Conservation (phyloP, 1,139 yeast genomes). For the Eremothecium gossypii region DNA sequence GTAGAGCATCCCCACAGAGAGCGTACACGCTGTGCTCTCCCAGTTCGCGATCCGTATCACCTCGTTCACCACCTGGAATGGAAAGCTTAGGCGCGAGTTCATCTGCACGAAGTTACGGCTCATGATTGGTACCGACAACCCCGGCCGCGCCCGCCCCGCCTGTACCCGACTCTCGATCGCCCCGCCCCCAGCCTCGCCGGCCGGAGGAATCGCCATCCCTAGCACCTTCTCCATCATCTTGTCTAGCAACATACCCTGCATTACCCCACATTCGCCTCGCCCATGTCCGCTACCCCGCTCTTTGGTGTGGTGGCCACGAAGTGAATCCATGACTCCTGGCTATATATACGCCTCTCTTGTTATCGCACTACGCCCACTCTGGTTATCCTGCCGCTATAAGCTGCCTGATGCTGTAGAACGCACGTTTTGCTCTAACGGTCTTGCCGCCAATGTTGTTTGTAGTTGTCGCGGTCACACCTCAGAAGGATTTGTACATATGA, state of each 20-base stretch:
- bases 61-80: slow-evolving; percentile 52
- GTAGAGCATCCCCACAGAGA: slow-evolving; percentile 45
- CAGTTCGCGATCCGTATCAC: slow-evolving; percentile 49
- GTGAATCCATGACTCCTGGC: slow-evolving; percentile 5
- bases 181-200: slow-evolving; percentile 35
- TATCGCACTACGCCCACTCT: not conserved
- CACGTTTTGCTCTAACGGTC: too few species aligned
- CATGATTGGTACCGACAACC: slow-evolving; percentile 59
- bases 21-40: slow-evolving; percentile 54
- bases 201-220: slow-evolving; percentile 61
- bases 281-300: too few species aligned
- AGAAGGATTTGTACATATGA: not conserved
- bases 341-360: too few species aligned
- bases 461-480: not conserved
- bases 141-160: slow-evolving; percentile 57
- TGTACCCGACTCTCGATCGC: slow-evolving; percentile 41
- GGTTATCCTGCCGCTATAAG: slow-evolving; percentile 1
- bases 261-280: not conserved
- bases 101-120: slow-evolving; percentile 58
- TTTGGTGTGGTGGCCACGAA: slow-evolving; percentile 3
- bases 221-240: slow-evolving; percentile 61
- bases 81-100: slow-evolving; percentile 53
- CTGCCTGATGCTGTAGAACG: too few species aligned
- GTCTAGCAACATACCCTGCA: slow-evolving; percentile 45
- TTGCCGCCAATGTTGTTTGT: too few species aligned